Base-by-base conservation (phyloP, 176 grass and related monocot genomes). In the Eleusine indica region DNA sequence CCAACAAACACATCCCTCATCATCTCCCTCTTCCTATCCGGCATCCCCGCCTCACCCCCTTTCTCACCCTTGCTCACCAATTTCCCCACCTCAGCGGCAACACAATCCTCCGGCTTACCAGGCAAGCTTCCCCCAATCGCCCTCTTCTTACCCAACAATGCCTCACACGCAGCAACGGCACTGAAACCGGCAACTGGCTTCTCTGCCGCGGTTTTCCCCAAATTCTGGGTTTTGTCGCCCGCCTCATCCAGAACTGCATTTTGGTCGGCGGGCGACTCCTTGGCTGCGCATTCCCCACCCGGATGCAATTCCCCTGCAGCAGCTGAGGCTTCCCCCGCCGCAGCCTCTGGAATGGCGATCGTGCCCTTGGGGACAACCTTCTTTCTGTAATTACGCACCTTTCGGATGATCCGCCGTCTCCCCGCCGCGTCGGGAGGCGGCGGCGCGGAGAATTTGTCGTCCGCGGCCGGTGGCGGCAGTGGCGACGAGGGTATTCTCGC, bases 1-100 rank as follows among this genome's bases (percentile, higher is more conserved):
- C 90, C 93, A 66, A 95, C 87, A 72, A 95, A 95, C 70, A 92
- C 89, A 79, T 95, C 93, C 3, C 66, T 92, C 48, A 68, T 84
- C 84, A 58, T 90, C 83, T 37, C 80, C 58, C 60, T 95, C 83
- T 86, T 85, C 35, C 82, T 39, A 67, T 88, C 88, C 6, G 83
- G 81, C 14, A 88, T 83, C 70, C 57, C 79, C 4, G 41, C 85
- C 67, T 58, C 76, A 64, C 83, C 70, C 21, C 22, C 35, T 21
- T 73, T 10, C 64, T 35, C 47, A 35, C 4, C 56, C 30, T 76
- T 60, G 14, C 40, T 70, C 29, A 4, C 22, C 56, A 60, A 44
- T 42, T 38, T 65, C 68, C 60, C 75, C 52, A 40, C 46, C 11
- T 54, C 75, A 11, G n/a, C 16, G 21, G 46, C 76, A 79, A 14